Evolutionary conservation across 129 eudicot species (phyloP).

Genomic region (Flaveria robusta): DNA sequence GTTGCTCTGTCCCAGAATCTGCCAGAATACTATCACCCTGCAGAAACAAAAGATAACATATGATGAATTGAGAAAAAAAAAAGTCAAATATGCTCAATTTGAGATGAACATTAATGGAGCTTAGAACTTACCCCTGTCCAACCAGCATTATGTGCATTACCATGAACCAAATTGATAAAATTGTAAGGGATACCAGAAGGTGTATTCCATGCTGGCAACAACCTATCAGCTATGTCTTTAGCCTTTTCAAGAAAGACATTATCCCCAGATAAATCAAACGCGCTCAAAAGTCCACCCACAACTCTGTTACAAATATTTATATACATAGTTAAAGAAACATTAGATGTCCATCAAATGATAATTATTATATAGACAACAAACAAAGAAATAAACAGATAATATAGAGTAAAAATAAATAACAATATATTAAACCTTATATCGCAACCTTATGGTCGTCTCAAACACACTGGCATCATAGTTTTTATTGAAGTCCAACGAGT

Average conservation of each 20-base stretch:
- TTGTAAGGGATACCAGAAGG: slow-evolving; percentile 93
- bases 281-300: slow-evolving; percentile 94
- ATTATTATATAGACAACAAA: neutral
- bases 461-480: slow-evolving; percentile 93
- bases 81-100: slow-evolving; percentile 21
- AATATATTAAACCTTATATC: slow-evolving; percentile 62
- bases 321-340: slow-evolving; percentile 7
- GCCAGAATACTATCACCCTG: slow-evolving; percentile 97
- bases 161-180: slow-evolving; percentile 77
- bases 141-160: slow-evolving; percentile 95
- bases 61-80: slow-evolving; percentile 41
- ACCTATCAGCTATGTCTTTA: slow-evolving; percentile 82
- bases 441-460: slow-evolving; percentile 99
- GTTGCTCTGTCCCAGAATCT: slow-evolving; percentile 98
- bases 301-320: slow-evolving; percentile 47
- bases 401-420: slow-evolving; percentile 18
- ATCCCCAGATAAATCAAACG: slow-evolving; percentile 91
- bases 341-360: neutral
- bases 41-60: neutral
- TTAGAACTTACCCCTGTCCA: slow-evolving; percentile 91
- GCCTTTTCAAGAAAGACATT: slow-evolving; percentile 87
- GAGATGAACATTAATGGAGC: slow-evolving; percentile 9
- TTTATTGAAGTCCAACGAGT: slow-evolving; percentile 86
- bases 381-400: neutral
- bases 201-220: slow-evolving; percentile 95